Percentiles rank a stretch among this genome's conserved stretches.
Conservation (phyloP, 345 rosid genomes). For the Noccaea caerulescens region DNA sequence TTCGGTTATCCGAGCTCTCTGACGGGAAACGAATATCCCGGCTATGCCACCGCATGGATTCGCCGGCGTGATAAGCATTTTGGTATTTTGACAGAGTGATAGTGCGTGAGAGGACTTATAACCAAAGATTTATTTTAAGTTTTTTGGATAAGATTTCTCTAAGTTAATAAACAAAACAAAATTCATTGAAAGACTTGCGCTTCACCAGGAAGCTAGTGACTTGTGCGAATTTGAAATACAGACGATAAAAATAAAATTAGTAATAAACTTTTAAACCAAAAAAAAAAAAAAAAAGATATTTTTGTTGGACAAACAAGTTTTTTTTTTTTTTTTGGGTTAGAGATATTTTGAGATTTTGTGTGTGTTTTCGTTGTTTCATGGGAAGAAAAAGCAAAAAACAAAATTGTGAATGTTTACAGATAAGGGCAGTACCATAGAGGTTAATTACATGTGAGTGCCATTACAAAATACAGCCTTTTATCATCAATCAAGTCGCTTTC, state of each 20-base stretch:
- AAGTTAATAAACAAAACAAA: too few species aligned
- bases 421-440: background rate
- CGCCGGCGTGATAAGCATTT: conserved; percentile 40
- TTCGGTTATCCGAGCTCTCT: background rate
- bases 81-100: background rate
- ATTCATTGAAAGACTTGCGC: too few species aligned
- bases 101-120: background rate
- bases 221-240: too few species aligned
- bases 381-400: too few species aligned
- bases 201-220: too few species aligned
- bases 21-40: conserved; percentile 15
- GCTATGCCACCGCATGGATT: conserved; percentile 26
- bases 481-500: conserved; percentile 17
- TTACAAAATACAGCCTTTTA: conserved; percentile 19
- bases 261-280: too few species aligned
- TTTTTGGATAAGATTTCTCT: conserved; percentile 22
- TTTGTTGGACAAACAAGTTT: background rate
- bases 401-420: background rate
- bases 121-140: conserved; percentile 12
- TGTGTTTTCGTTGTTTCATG: background rate
- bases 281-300: too few species aligned
- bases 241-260: too few species aligned
- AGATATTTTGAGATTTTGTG: background rate
- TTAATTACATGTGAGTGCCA: conserved; percentile 13
- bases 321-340: background rate